Evolutionary conservation across 129 eudicot genomes (phyloP).

Genomic region (Sambucus nigra): DNA sequence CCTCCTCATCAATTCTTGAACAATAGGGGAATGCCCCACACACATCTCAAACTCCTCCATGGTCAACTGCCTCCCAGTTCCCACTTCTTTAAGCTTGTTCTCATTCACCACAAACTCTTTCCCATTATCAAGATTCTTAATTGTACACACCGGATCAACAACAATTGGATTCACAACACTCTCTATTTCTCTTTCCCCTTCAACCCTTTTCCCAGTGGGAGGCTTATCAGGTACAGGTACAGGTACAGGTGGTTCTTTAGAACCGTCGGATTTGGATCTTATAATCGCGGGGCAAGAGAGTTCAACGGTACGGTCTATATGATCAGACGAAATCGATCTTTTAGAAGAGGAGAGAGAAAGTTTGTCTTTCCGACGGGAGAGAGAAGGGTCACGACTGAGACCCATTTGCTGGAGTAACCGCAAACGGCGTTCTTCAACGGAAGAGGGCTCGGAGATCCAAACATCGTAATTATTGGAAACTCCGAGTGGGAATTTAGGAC

Average conservation of each 20-base stretch:
- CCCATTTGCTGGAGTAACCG: slow-evolving; percentile 73
- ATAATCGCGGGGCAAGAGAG: slow-evolving; percentile 19
- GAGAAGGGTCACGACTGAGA: slow-evolving; percentile 38
- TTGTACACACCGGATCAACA: slow-evolving; percentile 44
- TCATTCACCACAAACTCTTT: slow-evolving; percentile 94
- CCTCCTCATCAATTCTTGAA: slow-evolving; percentile 89
- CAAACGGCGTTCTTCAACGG: slow-evolving; percentile 76
- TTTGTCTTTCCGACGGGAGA: slow-evolving; percentile 31
- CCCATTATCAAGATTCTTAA: slow-evolving; percentile 85
- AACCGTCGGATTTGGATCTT: slow-evolving; percentile 55
- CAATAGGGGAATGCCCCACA: slow-evolving; percentile 92
- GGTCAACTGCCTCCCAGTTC: slow-evolving; percentile 83
- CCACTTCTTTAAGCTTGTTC: slow-evolving; percentile 74
- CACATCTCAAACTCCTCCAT: slow-evolving; percentile 88
- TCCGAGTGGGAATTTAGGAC: slow-evolving; percentile 36
- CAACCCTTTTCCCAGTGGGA: slow-evolving; percentile 41
- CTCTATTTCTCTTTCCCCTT: slow-evolving; percentile 23
- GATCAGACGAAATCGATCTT: slow-evolving; percentile 45
- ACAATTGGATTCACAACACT: slow-evolving; percentile 22
- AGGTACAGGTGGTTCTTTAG: slow-evolving; percentile 9
- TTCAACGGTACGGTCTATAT: slow-evolving; percentile 2
- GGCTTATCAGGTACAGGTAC: slow-evolving; percentile 32
- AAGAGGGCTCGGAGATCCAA: slow-evolving; percentile 81
- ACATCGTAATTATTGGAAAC: slow-evolving; percentile 61
- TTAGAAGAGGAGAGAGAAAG: slow-evolving; percentile 13